Evolutionary conservation across 1,284 basidiomycete genomes (phyloP).

Genomic region (Marasmius oreades): DNA sequence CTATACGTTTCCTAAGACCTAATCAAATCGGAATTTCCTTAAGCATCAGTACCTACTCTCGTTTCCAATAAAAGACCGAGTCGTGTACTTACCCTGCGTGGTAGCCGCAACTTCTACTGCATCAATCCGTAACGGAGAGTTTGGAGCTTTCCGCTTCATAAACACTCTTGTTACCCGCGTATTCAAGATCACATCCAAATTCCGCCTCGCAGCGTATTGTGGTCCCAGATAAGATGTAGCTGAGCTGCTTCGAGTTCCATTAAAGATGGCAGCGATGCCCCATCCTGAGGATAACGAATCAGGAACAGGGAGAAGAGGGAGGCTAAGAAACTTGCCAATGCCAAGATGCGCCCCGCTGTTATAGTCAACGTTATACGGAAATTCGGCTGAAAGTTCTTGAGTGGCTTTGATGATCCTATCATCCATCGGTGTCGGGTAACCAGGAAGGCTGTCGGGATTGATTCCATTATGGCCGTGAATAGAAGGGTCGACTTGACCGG

Average conservation of each 20-base stretch:
- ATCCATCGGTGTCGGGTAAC: neutral
- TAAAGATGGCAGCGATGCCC: neutral
- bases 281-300: neutral
- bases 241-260: constrained; percentile 1
- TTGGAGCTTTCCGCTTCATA: neutral
- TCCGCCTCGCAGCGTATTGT: neutral
- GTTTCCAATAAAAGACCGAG: neutral
- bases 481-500: neutral
- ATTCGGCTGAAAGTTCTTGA: neutral
- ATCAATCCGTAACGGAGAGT: neutral
- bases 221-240: constrained; percentile 1
- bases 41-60: neutral
- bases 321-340: neutral
- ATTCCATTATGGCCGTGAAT: neutral
- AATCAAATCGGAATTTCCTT: neutral
- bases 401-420: neutral
- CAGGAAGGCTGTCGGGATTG: neutral
- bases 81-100: neutral
- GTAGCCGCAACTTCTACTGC: neutral
- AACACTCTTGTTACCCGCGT: neutral
- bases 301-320: neutral
- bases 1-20: neutral
- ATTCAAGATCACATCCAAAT: neutral
- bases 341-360: neutral
- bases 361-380: neutral